Evolutionary conservation across 2,329 filamentous ascomycete genomes (phyloP).

Genomic region (Aspergillus chevalieri): DNA sequence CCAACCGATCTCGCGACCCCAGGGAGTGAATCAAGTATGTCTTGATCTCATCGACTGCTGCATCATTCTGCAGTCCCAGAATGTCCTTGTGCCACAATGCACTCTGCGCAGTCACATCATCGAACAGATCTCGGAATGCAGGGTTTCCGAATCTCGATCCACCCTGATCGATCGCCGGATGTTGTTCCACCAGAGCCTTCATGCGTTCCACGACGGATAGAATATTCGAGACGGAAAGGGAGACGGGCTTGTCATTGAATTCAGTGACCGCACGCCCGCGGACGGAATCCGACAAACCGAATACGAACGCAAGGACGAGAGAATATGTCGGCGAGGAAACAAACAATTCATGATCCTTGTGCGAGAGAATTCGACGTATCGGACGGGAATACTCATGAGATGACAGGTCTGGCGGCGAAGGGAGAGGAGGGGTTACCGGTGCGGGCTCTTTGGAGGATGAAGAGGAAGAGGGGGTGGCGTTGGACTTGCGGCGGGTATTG

Average conservation of each 20-base stretch:
- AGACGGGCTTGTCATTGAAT: slow-evolving; percentile 35
- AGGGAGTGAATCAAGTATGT: slow-evolving; percentile 79
- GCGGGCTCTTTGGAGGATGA: slow-evolving; percentile 46
- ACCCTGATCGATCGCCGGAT: slow-evolving; percentile 76
- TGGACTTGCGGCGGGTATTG: slow-evolving; percentile 28
- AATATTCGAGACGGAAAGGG: slow-evolving; percentile 57
- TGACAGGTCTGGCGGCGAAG: slow-evolving; percentile 58
- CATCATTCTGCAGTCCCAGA: slow-evolving; percentile 31
- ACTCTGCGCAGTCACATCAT: slow-evolving; percentile 37
- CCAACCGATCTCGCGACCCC: slow-evolving; percentile 79
- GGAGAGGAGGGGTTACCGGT: slow-evolving; percentile 69
- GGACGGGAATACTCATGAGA: slow-evolving; percentile 61
- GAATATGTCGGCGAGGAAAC: slow-evolving; percentile 67
- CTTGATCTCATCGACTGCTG: slow-evolving; percentile 63
- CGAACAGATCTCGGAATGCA: slow-evolving; percentile 76
- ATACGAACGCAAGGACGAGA: slow-evolving; percentile 77
- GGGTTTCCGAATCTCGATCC: slow-evolving; percentile 94
- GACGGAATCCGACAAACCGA: slow-evolving; percentile 76
- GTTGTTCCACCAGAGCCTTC: slow-evolving; percentile 58
- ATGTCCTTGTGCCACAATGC: slow-evolving; percentile 37
- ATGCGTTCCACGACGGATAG: slow-evolving; percentile 64
- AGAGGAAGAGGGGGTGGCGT: slow-evolving; percentile 3
- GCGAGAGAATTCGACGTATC: slow-evolving; percentile 72
- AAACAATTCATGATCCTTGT: slow-evolving; percentile 74
- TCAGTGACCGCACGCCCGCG: slow-evolving; percentile 38